Base-by-base conservation (phyloP, 306 rosid species). In the Trifolium dubium region DNA sequence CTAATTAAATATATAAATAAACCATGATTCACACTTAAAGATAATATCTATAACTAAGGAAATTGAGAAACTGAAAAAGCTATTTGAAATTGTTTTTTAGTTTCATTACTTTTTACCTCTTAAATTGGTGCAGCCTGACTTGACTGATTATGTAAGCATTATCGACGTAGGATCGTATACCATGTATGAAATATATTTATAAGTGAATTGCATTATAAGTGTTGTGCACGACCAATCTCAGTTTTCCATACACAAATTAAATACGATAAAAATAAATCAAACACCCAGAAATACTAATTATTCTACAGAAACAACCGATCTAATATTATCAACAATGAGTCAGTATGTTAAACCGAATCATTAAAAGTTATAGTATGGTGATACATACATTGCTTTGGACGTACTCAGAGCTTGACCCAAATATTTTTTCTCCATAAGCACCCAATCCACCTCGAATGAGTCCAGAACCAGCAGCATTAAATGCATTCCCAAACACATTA, bases 311-410 rank as follows among this genome's bases (percentile, higher is more conserved):
- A 14, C 12, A 3, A 23, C 17, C 31, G 40, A 68, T 15, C 4
- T 12, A 69, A 56, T 64, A 28, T 54, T 23, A 10, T 41, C 61
- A 17, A 84, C 74, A 82, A 77, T 12, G 84, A 88, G 66, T 46
- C 65, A 60, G 40, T 84, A 39, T 14, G 63, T 23, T 40, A 73
- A 40, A 76, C 49, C 28, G 67, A 23, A 56, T 10, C 34, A 23
- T 55, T 1, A 29, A 79, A 49, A 74, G 49, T 77, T 73, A 23
- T 6, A 46, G 17, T 19, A 63, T 58, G 30, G 76, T 40, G 79
- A 56, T 56, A 28, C 98, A 83, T 86, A 90, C 98, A 69, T 88
- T 90, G 88, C 94, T 88, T 81, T 92, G 98, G 60, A 88, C 96
- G 59, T 88, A 90, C 76, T 90, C 96, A 41, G 92, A 90, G 79